Evolutionary conservation across 225 moss, liverwort and hornwort species (phyloP).

Genomic region (Sphagnum contortum): DNA sequence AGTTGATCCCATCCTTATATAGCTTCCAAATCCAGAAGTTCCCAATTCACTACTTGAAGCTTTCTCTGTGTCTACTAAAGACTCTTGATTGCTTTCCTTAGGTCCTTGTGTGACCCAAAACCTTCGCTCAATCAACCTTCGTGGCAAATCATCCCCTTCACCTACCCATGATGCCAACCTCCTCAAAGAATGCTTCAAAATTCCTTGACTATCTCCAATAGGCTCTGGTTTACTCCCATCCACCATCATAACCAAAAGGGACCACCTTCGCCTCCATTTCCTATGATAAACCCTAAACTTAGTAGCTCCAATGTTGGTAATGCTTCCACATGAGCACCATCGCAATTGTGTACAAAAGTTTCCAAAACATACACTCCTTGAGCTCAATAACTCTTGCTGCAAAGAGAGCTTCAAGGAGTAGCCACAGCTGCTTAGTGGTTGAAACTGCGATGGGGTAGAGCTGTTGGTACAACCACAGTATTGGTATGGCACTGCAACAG

Average conservation of each 20-base stretch:
- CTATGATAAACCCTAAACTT: slow-evolving; percentile 11
- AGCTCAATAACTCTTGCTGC: slow-evolving; percentile 4
- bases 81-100: neutral
- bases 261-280: slow-evolving; percentile 8
- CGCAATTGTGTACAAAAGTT: slow-evolving; percentile 1
- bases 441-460: slow-evolving; percentile 8
- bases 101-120: slow-evolving; percentile 9
- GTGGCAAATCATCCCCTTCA: slow-evolving; percentile 21
- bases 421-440: no score
- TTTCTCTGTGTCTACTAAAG: slow-evolving; percentile 11
- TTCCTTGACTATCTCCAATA: slow-evolving; percentile 18
- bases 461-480: slow-evolving; percentile 3
- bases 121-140: slow-evolving; percentile 6
- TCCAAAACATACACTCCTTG: slow-evolving; percentile 6
- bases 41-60: slow-evolving; percentile 17
- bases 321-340: slow-evolving; percentile 1
- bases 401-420: slow-evolving; percentile 3
- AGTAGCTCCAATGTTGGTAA: slow-evolving; percentile 3
- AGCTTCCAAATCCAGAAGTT: slow-evolving; percentile 10
- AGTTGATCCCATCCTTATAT: slow-evolving; percentile 14
- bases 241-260: slow-evolving; percentile 20
- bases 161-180: slow-evolving; percentile 14
- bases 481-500: neutral
- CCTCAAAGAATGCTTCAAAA: slow-evolving; percentile 29
- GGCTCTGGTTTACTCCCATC: slow-evolving; percentile 17